phyloP scores from a whole-genome alignment of 73 alveolate species.

The Effrenium voratum region DNA sequence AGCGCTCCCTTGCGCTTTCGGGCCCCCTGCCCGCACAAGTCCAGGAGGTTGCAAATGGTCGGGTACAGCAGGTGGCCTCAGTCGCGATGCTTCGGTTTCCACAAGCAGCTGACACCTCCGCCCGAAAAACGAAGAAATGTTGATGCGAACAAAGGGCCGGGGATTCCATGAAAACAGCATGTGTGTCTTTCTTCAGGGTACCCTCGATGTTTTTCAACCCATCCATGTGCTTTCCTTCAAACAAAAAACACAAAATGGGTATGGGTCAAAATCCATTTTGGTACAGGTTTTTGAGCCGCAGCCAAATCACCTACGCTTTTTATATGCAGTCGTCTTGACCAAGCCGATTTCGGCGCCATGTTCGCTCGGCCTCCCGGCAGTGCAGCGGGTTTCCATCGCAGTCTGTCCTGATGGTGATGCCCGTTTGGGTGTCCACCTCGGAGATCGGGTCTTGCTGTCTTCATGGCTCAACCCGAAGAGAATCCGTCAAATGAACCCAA shows the following conservation, averaged over 20 bases:
- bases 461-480: neutral
- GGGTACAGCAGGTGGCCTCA: slow-evolving; percentile 62
- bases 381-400: slow-evolving; percentile 54
- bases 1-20: too few species aligned
- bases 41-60: slow-evolving; percentile 63
- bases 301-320: too few species aligned
- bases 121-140: too few species aligned
- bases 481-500: neutral
- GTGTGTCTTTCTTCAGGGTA: too few species aligned
- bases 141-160: too few species aligned
- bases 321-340: too few species aligned
- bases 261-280: too few species aligned
- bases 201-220: too few species aligned
- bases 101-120: neutral
- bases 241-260: neutral
- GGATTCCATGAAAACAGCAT: too few species aligned
- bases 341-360: too few species aligned
- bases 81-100: neutral
- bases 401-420: slow-evolving; percentile 48
- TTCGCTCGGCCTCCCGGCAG: slow-evolving; percentile 27
- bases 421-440: slow-evolving; percentile 71
- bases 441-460: neutral
- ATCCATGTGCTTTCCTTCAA: too few species aligned
- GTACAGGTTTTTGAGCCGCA: too few species aligned
- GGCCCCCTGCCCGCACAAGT: slow-evolving; percentile 44